Evolutionary conservation across 108 stramenopile genomes (phyloP), one percentile per base, ranked within the genome.

Genomic region (Heterococcus sp.): DNA sequence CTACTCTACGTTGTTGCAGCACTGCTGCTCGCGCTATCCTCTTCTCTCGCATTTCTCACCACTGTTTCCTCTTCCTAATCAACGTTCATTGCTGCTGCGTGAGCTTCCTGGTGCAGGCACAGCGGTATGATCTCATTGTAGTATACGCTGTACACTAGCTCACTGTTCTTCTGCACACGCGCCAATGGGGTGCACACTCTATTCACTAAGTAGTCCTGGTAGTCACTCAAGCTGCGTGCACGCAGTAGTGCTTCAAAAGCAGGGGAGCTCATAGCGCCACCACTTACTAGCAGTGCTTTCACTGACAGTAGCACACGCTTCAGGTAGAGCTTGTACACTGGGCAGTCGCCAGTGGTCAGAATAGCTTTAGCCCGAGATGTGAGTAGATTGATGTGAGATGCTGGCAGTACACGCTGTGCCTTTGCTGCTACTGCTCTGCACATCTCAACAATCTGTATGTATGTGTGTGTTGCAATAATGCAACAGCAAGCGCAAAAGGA

Each of bases 91-190:
- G 79, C 72, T 37, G 40, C 65, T 29, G 68, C 69, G 72, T 81
- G 79, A 11, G 78, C 78, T 21, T 69, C 78, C 33, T 37, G 33
- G n/a, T 69, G 30, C 28, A 81, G 70, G 28, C 72, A 71, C 8
- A 81, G 72, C 37, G 79, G 79, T 32, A 81, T 40, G 32, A 81
- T 81, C 72, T 81, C 79, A 66, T 81, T 81, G 79, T 81, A 81
- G 65, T 72, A 81, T 31, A 72, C 66, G 31, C 72, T 65, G 46
- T 73, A 81, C 26, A 81, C 79, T 27, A 72, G 72, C 30, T 81
- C 79, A 39, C 65, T 81, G 72, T 81, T 71, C n/a, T 72, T 26
- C 38, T 81, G 35, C 66, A 81, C 68, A 21, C 72, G 58, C 37
- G 73, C 35, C 79, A 81, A 64, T 32, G 79, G 79, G 35, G 72